Evolutionary conservation across 108 stramenopile species (phyloP), one percentile per base, ranked within the genome.

Genomic region (Nannochloropsis salina): DNA sequence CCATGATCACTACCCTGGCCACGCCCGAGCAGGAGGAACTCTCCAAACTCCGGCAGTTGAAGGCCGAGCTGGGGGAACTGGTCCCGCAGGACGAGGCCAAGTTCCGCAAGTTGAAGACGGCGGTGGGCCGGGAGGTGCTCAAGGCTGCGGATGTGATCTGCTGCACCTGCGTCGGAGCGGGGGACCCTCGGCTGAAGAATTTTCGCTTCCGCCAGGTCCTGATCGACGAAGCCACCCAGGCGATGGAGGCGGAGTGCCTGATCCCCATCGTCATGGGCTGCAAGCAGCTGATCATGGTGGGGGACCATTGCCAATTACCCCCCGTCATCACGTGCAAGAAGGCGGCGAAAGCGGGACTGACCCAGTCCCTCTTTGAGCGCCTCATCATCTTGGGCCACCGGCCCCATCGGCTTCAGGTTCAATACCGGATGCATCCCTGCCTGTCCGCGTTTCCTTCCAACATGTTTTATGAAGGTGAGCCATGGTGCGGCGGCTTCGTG

Each of bases 141-240:
- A 94, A 97, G 90, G 96, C 96, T 1, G 99, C 99, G 9, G 98
- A 98, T 91, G 98, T 98, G 43, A 97, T 99, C 86, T 99, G 99
- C 86, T 95, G 94, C 83, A 99, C 99, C 42, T 99, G 99, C 88
- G 96, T 96, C 18, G 97, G 96, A 44, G 98, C 99, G 42, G 99
- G 96, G 18, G 99, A 99, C 88, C 95, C 96, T 8, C 95, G 99
- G 79, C 90, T 99, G 45, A 94, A 94, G 88, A 96, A 97, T 87
- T 94, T 96, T 81, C 94, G 95, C 15, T 98, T 99, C 87, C 88
- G 88, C 47, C 96, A 97, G 90, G 97, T 99, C 42, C 87, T 99
- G 83, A 95, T 99, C 91, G 99, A 99, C 89, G 99, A 99, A 88
- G 97, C 97, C 9, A 99, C 99, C 9, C 99, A 99, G 86, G 99